phyloP scores from a whole-genome alignment of 2,329 filamentous ascomycete genomes.

The Amesomyces nigricolor region DNA sequence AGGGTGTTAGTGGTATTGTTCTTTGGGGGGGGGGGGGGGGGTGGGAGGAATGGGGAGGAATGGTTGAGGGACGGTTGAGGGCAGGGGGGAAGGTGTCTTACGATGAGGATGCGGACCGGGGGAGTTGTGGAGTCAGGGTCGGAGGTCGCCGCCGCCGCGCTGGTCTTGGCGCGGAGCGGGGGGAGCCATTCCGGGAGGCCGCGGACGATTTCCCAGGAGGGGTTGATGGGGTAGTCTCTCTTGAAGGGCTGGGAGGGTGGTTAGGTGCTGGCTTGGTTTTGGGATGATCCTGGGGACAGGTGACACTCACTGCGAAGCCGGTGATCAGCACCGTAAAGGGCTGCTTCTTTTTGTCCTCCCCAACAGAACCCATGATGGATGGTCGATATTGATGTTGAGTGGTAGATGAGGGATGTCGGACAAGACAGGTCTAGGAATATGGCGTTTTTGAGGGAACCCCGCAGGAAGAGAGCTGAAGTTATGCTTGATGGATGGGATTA shows the following conservation, averaged over 20 bases:
- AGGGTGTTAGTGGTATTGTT: too few relatives aligned
- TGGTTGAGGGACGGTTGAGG: too few relatives aligned
- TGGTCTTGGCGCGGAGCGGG: constrained; percentile 40
- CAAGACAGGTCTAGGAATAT: background rate
- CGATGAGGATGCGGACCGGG: constrained; percentile 54
- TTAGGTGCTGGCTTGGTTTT: background rate
- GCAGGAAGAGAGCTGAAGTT: background rate
- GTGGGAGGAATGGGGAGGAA: too few relatives aligned
- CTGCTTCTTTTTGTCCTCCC: constrained; percentile 1
- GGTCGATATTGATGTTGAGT: background rate
- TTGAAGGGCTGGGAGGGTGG: constrained; percentile 61
- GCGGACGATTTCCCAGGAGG: constrained; percentile 72
- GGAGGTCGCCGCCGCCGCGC: constrained; percentile 17
- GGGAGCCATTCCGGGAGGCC: constrained; percentile 62
- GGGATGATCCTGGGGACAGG: background rate
- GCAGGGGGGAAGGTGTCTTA: too few relatives aligned
- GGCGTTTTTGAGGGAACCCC: background rate
- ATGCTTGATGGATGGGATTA: background rate
- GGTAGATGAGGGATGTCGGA: background rate
- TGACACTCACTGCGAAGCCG: constrained; percentile 51
- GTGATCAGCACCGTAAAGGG: constrained; percentile 19
- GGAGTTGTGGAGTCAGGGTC: constrained; percentile 27
- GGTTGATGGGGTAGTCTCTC: constrained; percentile 64
- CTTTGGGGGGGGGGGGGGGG: too few relatives aligned
- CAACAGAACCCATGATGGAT: constrained; percentile 18